Percentiles rank a stretch among this genome's conserved stretches.
Conservation (phyloP, 352 stramenopile species). For the Ophiocytium majus region DNA sequence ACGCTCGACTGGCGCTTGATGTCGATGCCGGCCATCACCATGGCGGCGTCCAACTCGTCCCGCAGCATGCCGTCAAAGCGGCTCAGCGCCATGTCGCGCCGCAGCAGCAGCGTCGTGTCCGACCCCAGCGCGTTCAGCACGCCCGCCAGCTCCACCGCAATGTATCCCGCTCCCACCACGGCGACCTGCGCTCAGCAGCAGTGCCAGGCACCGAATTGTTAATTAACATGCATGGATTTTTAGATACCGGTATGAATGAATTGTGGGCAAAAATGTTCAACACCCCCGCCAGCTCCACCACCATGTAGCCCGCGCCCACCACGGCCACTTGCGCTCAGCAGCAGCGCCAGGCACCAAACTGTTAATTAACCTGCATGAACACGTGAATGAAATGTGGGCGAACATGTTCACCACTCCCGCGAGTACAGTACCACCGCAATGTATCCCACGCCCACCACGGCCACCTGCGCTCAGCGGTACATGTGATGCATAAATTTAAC, state of each 20-base stretch:
- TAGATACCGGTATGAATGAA: not conserved
- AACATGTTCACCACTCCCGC: constrained; percentile 90
- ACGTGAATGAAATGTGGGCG: too few species aligned
- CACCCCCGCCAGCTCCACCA: constrained; percentile 87
- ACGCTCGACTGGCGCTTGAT: constrained; percentile 33
- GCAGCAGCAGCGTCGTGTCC: constrained; percentile 73
- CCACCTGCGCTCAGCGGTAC: constrained; percentile 37
- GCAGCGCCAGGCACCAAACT: not conserved
- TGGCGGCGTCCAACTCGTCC: constrained; percentile 64
- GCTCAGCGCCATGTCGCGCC: constrained; percentile 63
- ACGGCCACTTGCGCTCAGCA: constrained; percentile 75
- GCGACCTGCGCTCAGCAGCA: constrained; percentile 67
- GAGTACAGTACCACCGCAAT: constrained; percentile 94
- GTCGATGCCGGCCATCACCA: constrained; percentile 45
- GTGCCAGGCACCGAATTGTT: not conserved
- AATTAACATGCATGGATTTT: not conserved
- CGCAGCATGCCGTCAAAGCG: constrained; percentile 61
- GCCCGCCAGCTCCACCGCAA: constrained; percentile 88
- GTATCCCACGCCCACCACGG: constrained; percentile 95
- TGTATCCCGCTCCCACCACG: constrained; percentile 95
- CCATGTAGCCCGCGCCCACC: constrained; percentile 96
- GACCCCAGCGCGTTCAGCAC: constrained; percentile 87
- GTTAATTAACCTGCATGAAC: not conserved
- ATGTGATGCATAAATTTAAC: not conserved
- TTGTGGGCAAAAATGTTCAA: constrained; percentile 76